These are phyloP conservation scores for Penicillium sp. DNA, from an alignment of 2,329 filamentous ascomycete species.

Conservation along the genomic window DNA sequence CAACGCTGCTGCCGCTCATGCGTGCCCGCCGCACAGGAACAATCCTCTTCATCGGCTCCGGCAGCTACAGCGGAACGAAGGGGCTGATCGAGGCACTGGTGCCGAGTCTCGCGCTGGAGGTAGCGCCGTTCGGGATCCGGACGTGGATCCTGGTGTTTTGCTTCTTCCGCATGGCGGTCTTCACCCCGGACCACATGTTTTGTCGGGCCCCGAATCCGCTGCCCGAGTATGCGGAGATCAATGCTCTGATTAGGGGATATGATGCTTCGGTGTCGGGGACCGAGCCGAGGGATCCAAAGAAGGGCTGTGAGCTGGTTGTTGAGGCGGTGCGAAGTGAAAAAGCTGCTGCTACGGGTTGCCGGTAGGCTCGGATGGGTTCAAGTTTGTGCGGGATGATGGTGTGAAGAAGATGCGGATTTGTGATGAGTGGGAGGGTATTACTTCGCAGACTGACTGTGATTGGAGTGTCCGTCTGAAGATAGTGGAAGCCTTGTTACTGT, in stretches of 20 bases:
- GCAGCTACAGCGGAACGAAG: conserved; percentile 47
- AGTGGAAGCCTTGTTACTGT: too few species aligned
- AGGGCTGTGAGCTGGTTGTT: neutral
- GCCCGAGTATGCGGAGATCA: conserved; percentile 1
- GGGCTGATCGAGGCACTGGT: conserved; percentile 47
- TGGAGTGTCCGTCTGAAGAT: too few species aligned
- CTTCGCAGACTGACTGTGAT: neutral
- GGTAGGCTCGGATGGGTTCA: conserved; percentile 1
- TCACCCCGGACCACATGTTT: conserved; percentile 31
- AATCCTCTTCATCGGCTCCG: neutral
- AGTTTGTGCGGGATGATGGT: neutral
- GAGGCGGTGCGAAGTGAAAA: conserved; percentile 2
- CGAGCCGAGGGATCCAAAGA: conserved; percentile 1
- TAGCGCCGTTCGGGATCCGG: conserved; percentile 40
- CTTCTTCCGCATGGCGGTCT: conserved; percentile 53
- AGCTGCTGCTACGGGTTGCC: neutral
- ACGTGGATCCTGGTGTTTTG: conserved; percentile 51
- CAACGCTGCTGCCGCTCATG: conserved; percentile 2
- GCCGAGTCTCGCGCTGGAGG: conserved; percentile 46
- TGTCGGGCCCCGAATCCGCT: neutral
- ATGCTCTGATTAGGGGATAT: neutral
- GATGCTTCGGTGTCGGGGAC: neutral
- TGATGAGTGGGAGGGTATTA: conserved; percentile 1
- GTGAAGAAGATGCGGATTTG: neutral
- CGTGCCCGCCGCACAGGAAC: neutral